Evolutionary conservation across 306 rosid species (phyloP), one percentile per base, ranked within the genome.

Genomic region (Datisca glomerata): DNA sequence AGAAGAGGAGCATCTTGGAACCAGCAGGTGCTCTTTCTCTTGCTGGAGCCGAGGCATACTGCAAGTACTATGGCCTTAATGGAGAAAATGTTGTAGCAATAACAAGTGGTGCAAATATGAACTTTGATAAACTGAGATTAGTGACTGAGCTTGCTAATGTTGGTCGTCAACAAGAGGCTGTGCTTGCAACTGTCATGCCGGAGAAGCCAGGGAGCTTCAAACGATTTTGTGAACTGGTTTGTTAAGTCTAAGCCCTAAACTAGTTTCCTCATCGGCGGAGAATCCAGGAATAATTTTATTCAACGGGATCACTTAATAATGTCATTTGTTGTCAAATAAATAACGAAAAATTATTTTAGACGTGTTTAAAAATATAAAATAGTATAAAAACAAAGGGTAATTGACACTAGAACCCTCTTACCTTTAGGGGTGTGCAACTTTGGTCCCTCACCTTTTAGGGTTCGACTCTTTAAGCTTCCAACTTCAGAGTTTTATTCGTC

Each of bases 31-130:
- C 96, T 35, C 96, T 91, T 54, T 49, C 98, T 53, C 94, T 91
- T 51, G 96, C 98, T 49, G 96, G 98, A 61, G 96, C 96, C 16
- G 96, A 78, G 73, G 96, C 98, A 64, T 91, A 91, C 76, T 84
- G 98, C 75, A 84, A 79, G 53, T 80, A 80, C 64, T 75, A 91
- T 60, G 94, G 96, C 18, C 25, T 84, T 50, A 76, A 67, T 67
- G 98, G 96, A 47, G 78, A 66, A 60, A 75, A 78, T 55, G 69
- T 91, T 40, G 91, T 84, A 43, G 98, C 72, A 21, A 73, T 91
- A 61, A 71, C 96, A 51, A 84, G 94, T 31, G 98, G 98, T 43
- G 96, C 98, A 43, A 91, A 91, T 81, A 84, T 91, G 96, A 91
- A 91, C 59, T 91, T 91, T 35, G 96, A 91, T 66, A 91, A 80